phyloP scores from a whole-genome alignment of 163 green algal genomes.

The Chlamydomonas reinhardtii region DNA sequence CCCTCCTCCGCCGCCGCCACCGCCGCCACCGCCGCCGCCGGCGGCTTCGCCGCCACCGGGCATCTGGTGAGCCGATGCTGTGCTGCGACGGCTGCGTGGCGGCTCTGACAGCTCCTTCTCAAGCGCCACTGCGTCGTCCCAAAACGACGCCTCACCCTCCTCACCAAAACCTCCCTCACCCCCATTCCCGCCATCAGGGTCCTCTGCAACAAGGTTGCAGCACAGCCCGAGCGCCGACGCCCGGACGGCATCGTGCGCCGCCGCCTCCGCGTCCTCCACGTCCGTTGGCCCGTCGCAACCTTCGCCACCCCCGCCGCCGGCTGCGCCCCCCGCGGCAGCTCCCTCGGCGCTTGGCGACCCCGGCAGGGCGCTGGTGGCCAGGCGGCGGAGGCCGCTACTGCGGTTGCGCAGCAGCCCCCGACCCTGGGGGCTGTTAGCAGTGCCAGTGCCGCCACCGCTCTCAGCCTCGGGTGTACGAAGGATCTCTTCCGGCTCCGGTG shows the following conservation, averaged over 20 bases:
- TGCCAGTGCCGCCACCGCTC: background rate
- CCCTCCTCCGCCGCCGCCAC: background rate
- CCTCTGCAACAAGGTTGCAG: conserved; percentile 9
- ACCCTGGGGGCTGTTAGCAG: too few species aligned
- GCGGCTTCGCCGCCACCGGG: background rate
- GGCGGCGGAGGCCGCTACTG: background rate
- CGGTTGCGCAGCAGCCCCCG: background rate
- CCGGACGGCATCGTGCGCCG: conserved; percentile 20
- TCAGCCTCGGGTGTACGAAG: background rate
- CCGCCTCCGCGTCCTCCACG: conserved; percentile 34
- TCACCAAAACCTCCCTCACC: background rate
- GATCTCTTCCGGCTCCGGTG: conserved; percentile 7
- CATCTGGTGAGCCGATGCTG: background rate
- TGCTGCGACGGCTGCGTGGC: conserved; percentile 19
- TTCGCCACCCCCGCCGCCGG: background rate
- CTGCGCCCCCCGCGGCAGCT: background rate
- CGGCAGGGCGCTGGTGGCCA: background rate
- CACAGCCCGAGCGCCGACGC: conserved; percentile 11
- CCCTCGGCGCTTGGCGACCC: background rate
- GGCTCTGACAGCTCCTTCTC: conserved; percentile 47
- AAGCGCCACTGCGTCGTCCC: conserved; percentile 28
- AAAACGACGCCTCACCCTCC: conserved; percentile 33
- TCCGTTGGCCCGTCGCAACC: background rate
- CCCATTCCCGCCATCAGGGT: background rate
- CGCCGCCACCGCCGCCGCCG: background rate